phyloP scores from a whole-genome alignment of 2,329 filamentous ascomycete genomes.

The Ceratocystis variospora region DNA sequence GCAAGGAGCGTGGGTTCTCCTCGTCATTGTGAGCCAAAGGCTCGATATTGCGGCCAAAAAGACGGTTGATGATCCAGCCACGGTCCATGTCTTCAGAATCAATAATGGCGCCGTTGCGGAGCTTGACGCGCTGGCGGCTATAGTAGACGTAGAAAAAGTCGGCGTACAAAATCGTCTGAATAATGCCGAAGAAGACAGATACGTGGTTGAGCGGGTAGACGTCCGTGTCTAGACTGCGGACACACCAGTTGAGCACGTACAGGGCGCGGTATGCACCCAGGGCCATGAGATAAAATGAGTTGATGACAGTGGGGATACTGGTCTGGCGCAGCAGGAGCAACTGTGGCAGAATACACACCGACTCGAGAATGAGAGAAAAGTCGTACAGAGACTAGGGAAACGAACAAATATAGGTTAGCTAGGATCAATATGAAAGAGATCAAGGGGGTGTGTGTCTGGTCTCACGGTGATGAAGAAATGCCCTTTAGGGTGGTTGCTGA shows the following conservation, averaged over 20 bases:
- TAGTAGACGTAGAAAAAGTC: conserved; percentile 98
- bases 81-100: conserved; percentile 78
- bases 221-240: conserved; percentile 46
- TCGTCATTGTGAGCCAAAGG: conserved; percentile 39
- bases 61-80: conserved; percentile 67
- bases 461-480: conserved; percentile 36
- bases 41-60: conserved; percentile 51
- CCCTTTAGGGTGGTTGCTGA: conserved; percentile 1
- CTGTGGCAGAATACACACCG: conserved; percentile 78
- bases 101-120: conserved; percentile 73
- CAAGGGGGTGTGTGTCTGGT: conserved; percentile 15
- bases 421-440: background rate
- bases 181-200: conserved; percentile 69
- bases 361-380: conserved; percentile 86
- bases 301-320: conserved; percentile 88
- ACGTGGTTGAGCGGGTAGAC: conserved; percentile 52
- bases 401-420: background rate
- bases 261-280: conserved; percentile 78
- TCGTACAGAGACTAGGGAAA: conserved; percentile 61
- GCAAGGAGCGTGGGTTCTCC: conserved; percentile 36
- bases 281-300: conserved; percentile 86
- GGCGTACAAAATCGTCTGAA: conserved; percentile 80
- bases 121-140: conserved; percentile 82
- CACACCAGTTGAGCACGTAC: conserved; percentile 87
- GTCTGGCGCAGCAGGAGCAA: conserved; percentile 85